These are phyloP conservation scores for Russula griseocarnosa DNA, from an alignment of 768 basidiomycete species.

Conservation along the genomic window DNA sequence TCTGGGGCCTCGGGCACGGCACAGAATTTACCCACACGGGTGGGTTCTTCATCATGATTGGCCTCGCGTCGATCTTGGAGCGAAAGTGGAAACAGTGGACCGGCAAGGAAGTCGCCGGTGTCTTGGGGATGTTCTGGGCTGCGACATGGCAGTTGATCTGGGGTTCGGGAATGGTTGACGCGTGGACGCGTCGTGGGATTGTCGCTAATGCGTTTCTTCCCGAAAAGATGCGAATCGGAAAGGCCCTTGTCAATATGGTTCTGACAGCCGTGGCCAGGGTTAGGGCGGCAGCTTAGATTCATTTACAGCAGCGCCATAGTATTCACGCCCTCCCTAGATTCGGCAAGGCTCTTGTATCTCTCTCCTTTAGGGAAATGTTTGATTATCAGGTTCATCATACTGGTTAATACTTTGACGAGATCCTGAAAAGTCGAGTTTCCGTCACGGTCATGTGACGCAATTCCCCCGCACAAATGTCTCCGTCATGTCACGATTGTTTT, in stretches of 20 bases:
- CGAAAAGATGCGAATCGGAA: slow-evolving; percentile 19
- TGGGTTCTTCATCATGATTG: slow-evolving; percentile 59
- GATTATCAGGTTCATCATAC: background rate
- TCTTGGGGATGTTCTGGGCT: slow-evolving; percentile 52
- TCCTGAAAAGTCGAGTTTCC: no score
- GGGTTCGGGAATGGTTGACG: slow-evolving; percentile 32
- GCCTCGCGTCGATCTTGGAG: slow-evolving; percentile 51
- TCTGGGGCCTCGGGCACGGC: slow-evolving; percentile 61
- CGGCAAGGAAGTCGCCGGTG: slow-evolving; percentile 47
- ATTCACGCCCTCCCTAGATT: background rate
- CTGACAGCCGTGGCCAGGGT: slow-evolving; percentile 1
- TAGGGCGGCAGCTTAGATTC: background rate
- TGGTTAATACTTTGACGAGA: background rate
- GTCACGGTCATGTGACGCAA: no score
- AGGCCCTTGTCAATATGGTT: slow-evolving; percentile 8
- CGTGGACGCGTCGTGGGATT: slow-evolving; percentile 24
- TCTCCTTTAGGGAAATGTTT: background rate
- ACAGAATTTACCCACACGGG: slow-evolving; percentile 42
- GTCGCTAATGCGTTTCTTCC: slow-evolving; percentile 18
- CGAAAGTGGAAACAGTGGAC: slow-evolving; percentile 42
- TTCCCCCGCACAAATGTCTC: no score
- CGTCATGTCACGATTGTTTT: no score
- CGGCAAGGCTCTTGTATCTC: background rate
- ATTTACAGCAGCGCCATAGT: background rate
- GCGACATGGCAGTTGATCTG: slow-evolving; percentile 45